Conservation (phyloP, 768 basidiomycete genomes). For the Pleurotus pulmonarius region DNA sequence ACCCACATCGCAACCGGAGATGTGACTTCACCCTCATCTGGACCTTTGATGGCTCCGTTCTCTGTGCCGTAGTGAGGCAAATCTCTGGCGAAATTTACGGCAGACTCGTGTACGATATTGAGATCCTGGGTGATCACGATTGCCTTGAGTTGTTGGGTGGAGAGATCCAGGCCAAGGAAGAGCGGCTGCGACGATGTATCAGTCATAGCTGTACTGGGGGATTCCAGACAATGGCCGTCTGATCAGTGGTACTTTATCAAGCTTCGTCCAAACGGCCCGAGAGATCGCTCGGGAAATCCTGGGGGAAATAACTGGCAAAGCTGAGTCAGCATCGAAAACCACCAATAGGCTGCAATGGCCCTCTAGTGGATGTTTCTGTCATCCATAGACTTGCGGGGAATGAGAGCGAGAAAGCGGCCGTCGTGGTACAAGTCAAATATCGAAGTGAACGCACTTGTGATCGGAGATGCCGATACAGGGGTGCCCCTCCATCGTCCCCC, state of each 20-base stretch:
- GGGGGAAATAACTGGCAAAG: neutral
- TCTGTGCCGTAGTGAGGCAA: slow-evolving; percentile 63
- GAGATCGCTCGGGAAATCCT: slow-evolving; percentile 1
- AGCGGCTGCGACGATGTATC: slow-evolving; percentile 15
- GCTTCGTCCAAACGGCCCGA: slow-evolving; percentile 1
- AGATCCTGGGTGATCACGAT: slow-evolving; percentile 58
- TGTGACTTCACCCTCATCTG: slow-evolving; percentile 68
- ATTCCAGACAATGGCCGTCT: neutral
- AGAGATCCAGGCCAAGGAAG: slow-evolving; percentile 84
- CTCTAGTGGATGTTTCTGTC: too few relatives aligned
- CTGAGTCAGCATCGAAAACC: neutral
- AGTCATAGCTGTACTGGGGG: neutral
- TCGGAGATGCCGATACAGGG: too few relatives aligned
- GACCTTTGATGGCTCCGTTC: slow-evolving; percentile 64
- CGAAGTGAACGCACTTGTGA: too few relatives aligned
- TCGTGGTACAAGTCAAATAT: too few relatives aligned
- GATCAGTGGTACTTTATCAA: neutral
- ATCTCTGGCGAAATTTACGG: slow-evolving; percentile 80
- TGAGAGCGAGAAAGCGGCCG: too few relatives aligned
- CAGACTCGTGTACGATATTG: slow-evolving; percentile 59
- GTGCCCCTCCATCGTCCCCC: too few relatives aligned
- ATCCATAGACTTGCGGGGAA: too few relatives aligned
- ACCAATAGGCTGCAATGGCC: too few relatives aligned
- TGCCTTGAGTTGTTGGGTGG: slow-evolving; percentile 83
- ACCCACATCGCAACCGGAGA: slow-evolving; percentile 83